Evolutionary conservation across 1,284 basidiomycete species (phyloP), one percentile per base, ranked within the genome.

Genomic region (Tilletia horrida): DNA sequence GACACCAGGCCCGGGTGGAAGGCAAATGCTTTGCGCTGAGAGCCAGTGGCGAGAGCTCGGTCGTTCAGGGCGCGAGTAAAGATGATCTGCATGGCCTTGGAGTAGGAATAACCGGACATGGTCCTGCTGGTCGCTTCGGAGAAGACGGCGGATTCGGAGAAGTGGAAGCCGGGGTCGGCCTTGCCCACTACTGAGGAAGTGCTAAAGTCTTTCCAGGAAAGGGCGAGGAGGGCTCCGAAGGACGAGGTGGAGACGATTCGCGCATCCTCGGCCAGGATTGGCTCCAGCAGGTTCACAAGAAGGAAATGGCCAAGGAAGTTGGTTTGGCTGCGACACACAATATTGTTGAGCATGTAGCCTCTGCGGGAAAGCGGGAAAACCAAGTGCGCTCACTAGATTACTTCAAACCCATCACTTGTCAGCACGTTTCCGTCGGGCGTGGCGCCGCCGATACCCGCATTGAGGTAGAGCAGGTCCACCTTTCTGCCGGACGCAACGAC

Each of bases 1-100:
- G 55, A 59, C 6, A 59, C 55, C 9, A 59, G 55, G 27, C 55
- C 55, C 16, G 55, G 55, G 55, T 59, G 55, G 55, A 59, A 59
- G 25, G 55, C 55, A 16, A 59, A 21, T 3, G 29, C 27, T 16
- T 31, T 59, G 14, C 55, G 27, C 27, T 35, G 14, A 18, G 55
- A 35, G 3, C 29, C 29, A 7, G 6, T 59, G 31, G 2, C 4
- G 29, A 29, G 27, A 18, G 55, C 55, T 1, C 27, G 23, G 27
- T 35, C 29, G 27, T 59, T 59, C 27, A 59, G 11, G 25, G 55
- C 55, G 27, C 55, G 55, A 9, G 55, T 31, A 16, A 59, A 9
- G 55, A 59, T 1, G 29, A 35, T 13, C n/a, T 59, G 55, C 55
- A 59, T 59, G 27, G 55, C 31, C 16, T 59, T 59, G 29, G 55